Conservation (phyloP, 2,329 filamentous ascomycete genomes). For the Chaetomium sp. region DNA sequence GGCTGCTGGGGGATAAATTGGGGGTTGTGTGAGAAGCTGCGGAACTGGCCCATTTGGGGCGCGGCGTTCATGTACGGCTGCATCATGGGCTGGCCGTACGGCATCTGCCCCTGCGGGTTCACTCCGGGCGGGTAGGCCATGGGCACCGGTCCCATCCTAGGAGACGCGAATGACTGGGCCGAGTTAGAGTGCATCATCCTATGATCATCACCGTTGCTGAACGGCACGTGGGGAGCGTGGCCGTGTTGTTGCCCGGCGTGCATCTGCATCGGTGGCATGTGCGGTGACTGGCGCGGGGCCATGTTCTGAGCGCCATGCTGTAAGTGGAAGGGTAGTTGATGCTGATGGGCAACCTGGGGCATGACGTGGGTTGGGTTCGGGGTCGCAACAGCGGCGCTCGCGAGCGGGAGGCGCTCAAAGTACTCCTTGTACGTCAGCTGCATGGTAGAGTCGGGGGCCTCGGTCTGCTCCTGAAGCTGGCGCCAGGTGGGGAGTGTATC, state of each 20-base stretch:
- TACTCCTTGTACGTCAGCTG: conserved; percentile 66
- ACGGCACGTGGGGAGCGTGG: conserved; percentile 58
- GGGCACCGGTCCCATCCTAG: conserved; percentile 64
- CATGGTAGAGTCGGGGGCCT: conserved; percentile 61
- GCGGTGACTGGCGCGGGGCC: conserved; percentile 62
- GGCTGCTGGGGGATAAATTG: conserved; percentile 68
- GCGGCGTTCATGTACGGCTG: conserved; percentile 64
- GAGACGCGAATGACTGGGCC: conserved; percentile 78
- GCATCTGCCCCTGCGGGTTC: conserved; percentile 62
- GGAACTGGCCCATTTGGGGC: conserved; percentile 62
- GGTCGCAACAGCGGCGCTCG: conserved; percentile 54
- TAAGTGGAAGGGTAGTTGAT: conserved; percentile 77
- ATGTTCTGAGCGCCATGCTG: conserved; percentile 66
- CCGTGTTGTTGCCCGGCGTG: conserved; percentile 61
- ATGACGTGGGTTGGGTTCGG: conserved; percentile 63
- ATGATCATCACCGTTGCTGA: conserved; percentile 72
- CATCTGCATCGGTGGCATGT: conserved; percentile 72
- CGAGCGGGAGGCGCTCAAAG: conserved; percentile 63
- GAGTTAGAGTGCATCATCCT: conserved; percentile 85
- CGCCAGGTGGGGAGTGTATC: conserved; percentile 84
- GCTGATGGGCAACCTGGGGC: conserved; percentile 71
- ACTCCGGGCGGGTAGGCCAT: conserved; percentile 64
- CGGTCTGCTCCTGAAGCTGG: conserved; percentile 59
- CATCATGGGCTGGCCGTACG: conserved; percentile 66
- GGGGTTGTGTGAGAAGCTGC: conserved; percentile 64